Base-by-base conservation (phyloP, 2,329 filamentous ascomycete genomes). In the Biscogniauxia sp. region DNA sequence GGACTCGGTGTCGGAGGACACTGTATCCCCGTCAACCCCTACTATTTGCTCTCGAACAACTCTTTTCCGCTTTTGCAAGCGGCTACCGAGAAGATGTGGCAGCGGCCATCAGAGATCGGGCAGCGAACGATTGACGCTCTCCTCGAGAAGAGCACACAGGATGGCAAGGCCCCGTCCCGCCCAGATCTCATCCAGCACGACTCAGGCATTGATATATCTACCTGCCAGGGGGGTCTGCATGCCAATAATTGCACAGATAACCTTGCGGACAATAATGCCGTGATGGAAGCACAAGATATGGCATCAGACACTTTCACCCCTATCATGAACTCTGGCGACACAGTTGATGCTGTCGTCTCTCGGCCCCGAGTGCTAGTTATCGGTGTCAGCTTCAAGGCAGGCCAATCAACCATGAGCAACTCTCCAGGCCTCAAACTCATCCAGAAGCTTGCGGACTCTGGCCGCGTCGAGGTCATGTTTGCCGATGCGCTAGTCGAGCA, bases 21-120 rank as follows among this genome's bases (percentile, higher is more conserved):
- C 68, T 85, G 82, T 63, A 84, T 85, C 60, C 82, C 82, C 0
- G 77, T 84, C 62, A 85, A 85, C 60, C 82, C 82, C 0, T 78
- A 78, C 72, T 84, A 84, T 64, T 72, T 85, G 19, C 71, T 84
- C 9, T 77, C 77, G 20, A 82, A 79, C 65, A 78, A 73, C 64
- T 67, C 72, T 3, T 78, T 84, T 53, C 82, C 82, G 2, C 69
- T 84, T 0, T 72, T 84, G 2, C 66, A 77, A 53, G 69, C 73
- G 2, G 80, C 80, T 0, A 76, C 79, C 0, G 76, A 78, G 55
- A 75, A 69, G 53, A 82, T 81, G 78, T 72, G 73, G 49, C 69
- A 71, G 3, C 74, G 81, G 7, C 81, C 81, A 0, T 72, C 69
- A 1, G 66, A 69, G 1, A 73, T 81, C 13, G 79, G 76, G 1